Percentiles rank a stretch among this genome's conserved stretches.
Evolutionary conservation across 345 rosid species (phyloP).

Genomic region (Lenwebbia sp.): DNA sequence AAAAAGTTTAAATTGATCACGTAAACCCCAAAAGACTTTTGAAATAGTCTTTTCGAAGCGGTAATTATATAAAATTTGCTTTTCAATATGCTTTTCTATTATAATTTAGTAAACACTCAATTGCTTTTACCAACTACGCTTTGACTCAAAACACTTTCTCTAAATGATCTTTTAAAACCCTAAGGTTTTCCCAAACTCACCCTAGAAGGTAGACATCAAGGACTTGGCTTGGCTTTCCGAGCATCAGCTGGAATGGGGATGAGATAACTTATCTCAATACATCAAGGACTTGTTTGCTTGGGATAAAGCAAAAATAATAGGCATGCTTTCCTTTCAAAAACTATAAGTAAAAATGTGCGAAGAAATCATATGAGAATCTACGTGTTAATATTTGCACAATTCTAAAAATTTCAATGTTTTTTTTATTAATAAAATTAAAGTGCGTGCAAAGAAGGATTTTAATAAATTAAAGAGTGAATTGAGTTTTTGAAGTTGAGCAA

Average conservation of each 20-base stretch:
- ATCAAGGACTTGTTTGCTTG: too few species aligned
- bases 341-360: neutral
- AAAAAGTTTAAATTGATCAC: neutral
- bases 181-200: neutral
- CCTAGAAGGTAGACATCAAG: too few species aligned
- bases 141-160: neutral
- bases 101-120: fast-evolving
- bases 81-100: neutral
- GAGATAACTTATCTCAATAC: too few species aligned
- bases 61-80: neutral
- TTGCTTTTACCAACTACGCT: neutral
- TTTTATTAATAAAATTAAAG: neutral
- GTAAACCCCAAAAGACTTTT: neutral
- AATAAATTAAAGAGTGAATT: neutral
- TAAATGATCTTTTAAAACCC: neutral
- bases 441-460: neutral
- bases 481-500: too few species aligned
- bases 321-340: neutral
- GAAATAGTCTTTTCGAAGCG: neutral
- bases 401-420: neutral
- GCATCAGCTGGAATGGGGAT: too few species aligned
- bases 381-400: neutral
- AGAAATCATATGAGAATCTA: neutral
- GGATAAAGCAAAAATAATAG: neutral
- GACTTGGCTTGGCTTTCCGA: too few species aligned